These are phyloP conservation scores for Trypanosoma vivax DNA, from an alignment of 208 protist genomes.

Conservation along the genomic window DNA sequence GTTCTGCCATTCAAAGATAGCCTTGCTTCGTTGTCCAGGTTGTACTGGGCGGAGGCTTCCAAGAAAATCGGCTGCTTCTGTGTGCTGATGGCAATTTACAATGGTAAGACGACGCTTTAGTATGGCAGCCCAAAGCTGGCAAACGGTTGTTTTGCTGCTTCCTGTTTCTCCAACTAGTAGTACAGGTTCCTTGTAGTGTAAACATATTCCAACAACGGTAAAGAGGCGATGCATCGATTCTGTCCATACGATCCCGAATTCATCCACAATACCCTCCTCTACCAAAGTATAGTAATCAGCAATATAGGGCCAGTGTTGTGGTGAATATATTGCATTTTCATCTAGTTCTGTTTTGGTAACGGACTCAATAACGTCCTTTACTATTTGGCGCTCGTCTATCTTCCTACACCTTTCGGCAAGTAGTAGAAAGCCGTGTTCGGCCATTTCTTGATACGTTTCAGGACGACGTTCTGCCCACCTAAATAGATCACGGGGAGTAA, in stretches of 20 bases:
- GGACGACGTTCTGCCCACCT: slow-evolving; percentile 97
- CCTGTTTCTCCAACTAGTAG: slow-evolving; percentile 99
- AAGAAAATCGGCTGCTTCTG: slow-evolving; percentile 98
- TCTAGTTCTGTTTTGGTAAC: slow-evolving; percentile 64
- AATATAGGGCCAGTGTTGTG: slow-evolving; percentile 81
- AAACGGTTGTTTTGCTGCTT: slow-evolving; percentile 98
- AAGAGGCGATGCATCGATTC: slow-evolving; percentile 95
- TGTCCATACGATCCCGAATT: slow-evolving; percentile 96
- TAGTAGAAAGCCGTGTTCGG: slow-evolving; percentile 96
- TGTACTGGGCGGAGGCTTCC: slow-evolving; percentile 87
- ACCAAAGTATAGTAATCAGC: slow-evolving; percentile 57
- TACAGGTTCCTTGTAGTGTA: slow-evolving; percentile 94
- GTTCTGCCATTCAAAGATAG: slow-evolving; percentile 98
- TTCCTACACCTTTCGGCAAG: slow-evolving; percentile 97
- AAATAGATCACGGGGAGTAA: slow-evolving; percentile 99
- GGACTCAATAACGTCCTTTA: slow-evolving; percentile 89
- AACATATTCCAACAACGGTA: slow-evolving; percentile 92
- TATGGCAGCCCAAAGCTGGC: slow-evolving; percentile 91
- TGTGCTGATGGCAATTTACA: slow-evolving; percentile 99
- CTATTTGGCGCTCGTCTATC: slow-evolving; percentile 91
- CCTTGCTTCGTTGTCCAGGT: slow-evolving; percentile 64
- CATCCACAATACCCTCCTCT: slow-evolving; percentile 56
- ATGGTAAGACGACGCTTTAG: slow-evolving; percentile 89
- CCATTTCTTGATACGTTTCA: slow-evolving; percentile 90
- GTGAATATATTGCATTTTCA: slow-evolving; percentile 64